Base-by-base conservation (phyloP, 2,329 filamentous ascomycete species). In the Xylaria sp. region DNA sequence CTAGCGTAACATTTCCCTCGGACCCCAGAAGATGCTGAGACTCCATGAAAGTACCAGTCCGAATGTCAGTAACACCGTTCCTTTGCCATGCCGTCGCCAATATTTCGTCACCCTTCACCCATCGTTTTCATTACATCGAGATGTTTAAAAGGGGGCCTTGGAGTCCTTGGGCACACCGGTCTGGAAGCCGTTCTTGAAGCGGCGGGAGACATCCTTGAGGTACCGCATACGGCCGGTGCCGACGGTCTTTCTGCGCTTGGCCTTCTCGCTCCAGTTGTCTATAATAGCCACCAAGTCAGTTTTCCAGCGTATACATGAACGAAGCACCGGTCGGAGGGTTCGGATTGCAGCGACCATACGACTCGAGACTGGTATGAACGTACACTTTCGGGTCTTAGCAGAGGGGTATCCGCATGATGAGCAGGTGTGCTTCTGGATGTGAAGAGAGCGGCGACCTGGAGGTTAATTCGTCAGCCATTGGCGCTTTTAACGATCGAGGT, bases 201-300 rank as follows among this genome's bases (percentile, higher is more conserved):
- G 90, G 84, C 96, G 92, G 82, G 94, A 88, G 83, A 99, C 91
- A 80, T 89, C 89, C 90, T 97, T 97, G 83, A 99, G 90, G 88
- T 94, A 93, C 83, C 94, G 91, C 91, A 94, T 96, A 85, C 96
- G 93, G 85, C 96, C 96, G 82, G 94, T 95, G 81, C 96, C 96
- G 83, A 93, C 95, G 82, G 95, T 98, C 94, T 98, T 98, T 92
- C 96, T 97, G 86, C 96, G 90, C 94, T 98, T 98, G 80, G 94
- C 95, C 93, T 99, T 99, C 91, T 98, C 95, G 85, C 93, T 90
- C 96, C 96, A 99, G 93, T 99, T 98, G 92, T 91, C 95, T 98
- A 82, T 66, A 59, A 82, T 66, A 59, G 33, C 83, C 51, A 58
- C 60, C 28, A 49, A 39, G 69, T 73, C 59, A 69, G 63, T 66